These are phyloP conservation scores for Saccharomycopsis lassenensis DNA, from an alignment of 805 yeast genomes.

Conservation along the genomic window DNA sequence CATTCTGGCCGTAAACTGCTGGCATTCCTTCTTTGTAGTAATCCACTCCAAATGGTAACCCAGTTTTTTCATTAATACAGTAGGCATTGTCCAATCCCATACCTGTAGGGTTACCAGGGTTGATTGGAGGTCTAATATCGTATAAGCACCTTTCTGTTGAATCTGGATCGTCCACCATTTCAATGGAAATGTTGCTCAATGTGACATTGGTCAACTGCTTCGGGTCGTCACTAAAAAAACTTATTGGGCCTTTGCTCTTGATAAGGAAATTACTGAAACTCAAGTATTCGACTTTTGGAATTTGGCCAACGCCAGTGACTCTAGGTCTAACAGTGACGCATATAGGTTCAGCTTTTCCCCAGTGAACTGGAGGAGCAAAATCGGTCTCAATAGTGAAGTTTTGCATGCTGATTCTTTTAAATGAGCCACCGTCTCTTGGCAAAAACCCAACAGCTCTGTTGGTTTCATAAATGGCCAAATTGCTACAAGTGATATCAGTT, in stretches of 20 bases:
- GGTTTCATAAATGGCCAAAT: constrained; percentile 7
- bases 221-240: not conserved
- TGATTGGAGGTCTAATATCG: constrained; percentile 14
- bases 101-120: constrained; percentile 10
- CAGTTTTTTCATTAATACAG: constrained; percentile 7
- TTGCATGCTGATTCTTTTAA: constrained; percentile 4
- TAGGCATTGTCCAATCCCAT: constrained; percentile 14
- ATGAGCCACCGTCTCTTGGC: constrained; percentile 11
- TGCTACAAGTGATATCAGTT: constrained; percentile 2
- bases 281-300: constrained; percentile 1
- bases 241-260: constrained; percentile 3
- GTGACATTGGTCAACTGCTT: not conserved
- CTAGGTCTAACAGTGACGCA: constrained; percentile 6
- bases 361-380: constrained; percentile 11
- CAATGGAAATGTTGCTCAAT: constrained; percentile 4
- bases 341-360: constrained; percentile 15
- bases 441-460: constrained; percentile 13
- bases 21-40: constrained; percentile 7
- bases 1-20: constrained; percentile 1
- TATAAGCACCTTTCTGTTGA: constrained; percentile 3
- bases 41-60: constrained; percentile 12
- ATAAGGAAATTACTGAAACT: constrained; percentile 5
- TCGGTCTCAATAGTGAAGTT: constrained; percentile 7
- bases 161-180: constrained; percentile 2
- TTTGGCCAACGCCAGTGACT: not conserved